Percentiles rank a stretch among this genome's conserved stretches.
Evolutionary conservation across 1,284 basidiomycete species (phyloP).

Genomic region (Hemileia vastatrix): DNA sequence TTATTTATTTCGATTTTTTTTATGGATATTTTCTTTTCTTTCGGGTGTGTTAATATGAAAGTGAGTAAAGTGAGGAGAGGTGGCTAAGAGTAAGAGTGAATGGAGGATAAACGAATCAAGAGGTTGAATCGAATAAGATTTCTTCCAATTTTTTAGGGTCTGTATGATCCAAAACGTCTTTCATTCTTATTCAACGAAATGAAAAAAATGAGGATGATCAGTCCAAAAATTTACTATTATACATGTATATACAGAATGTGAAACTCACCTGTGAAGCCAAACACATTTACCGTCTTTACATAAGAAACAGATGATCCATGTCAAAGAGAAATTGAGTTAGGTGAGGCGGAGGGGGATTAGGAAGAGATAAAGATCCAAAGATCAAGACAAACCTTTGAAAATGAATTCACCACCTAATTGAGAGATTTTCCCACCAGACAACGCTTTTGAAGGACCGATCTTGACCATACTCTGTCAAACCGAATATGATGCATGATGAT

Average conservation of each 20-base stretch:
- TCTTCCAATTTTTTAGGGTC: conserved; percentile 14
- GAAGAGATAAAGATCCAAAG: background rate
- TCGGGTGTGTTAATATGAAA: too few relatives aligned
- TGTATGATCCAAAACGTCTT: conserved; percentile 5
- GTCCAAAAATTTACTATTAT: background rate
- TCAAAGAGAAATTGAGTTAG: background rate
- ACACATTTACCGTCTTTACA: conserved; percentile 11
- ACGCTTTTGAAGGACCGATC: conserved; percentile 1
- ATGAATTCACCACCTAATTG: conserved; percentile 19
- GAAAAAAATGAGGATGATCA: background rate
- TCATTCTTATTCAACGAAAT: conserved; percentile 5
- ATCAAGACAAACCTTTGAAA: conserved; percentile 6
- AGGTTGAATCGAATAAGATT: too few relatives aligned
- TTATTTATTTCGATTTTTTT: too few relatives aligned
- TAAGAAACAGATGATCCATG: background rate
- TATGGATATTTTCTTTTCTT: too few relatives aligned
- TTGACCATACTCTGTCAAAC: conserved; percentile 16
- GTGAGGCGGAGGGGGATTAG: background rate
- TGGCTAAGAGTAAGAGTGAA: too few relatives aligned
- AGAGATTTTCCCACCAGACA: conserved; percentile 10
- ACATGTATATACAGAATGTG: background rate
- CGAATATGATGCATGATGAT: background rate
- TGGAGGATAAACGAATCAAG: too few relatives aligned
- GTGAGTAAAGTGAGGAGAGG: too few relatives aligned
- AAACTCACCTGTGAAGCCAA: conserved; percentile 7